Percentiles rank a stretch among this genome's conserved stretches.
phyloP scores from a whole-genome alignment of 208 protist species.

The Strigomonas culicis region DNA sequence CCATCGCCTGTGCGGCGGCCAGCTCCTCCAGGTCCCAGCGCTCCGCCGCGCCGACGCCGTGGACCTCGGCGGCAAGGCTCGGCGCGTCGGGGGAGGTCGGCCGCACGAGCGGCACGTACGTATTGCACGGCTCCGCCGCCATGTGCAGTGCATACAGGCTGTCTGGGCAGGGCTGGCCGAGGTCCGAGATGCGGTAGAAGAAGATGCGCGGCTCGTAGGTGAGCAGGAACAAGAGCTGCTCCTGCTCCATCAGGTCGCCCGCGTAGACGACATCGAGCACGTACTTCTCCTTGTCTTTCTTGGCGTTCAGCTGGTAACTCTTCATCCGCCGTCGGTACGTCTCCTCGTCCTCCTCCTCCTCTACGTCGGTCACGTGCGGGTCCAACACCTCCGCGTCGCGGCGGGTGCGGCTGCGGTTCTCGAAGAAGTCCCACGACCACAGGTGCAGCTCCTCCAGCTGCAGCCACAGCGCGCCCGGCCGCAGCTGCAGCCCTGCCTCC shows the following conservation, averaged over 20 bases:
- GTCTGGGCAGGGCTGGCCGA: not conserved
- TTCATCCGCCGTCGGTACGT: not conserved
- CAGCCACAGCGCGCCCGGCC: not conserved
- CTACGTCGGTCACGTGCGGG: not conserved
- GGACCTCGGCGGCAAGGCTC: not conserved
- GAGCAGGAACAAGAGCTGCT: slow-evolving; percentile 17
- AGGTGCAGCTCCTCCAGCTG: not conserved
- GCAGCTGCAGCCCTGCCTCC: not conserved
- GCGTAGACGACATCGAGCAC: slow-evolving; percentile 11
- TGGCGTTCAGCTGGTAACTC: not conserved
- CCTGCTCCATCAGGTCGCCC: slow-evolving; percentile 4
- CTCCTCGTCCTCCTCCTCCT: not conserved
- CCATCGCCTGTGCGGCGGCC: not conserved
- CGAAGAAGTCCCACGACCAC: not conserved
- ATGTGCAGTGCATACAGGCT: not conserved
- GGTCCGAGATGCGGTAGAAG: not conserved
- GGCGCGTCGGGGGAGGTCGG: not conserved
- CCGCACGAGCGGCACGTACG: not conserved
- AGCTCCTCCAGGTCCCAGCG: not conserved
- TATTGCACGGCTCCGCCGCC: not conserved
- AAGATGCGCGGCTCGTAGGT: slow-evolving; percentile 17
- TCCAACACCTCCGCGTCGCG: not conserved
- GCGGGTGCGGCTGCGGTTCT: not conserved
- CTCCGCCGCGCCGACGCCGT: not conserved
- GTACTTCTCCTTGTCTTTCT: not conserved